Base-by-base conservation (phyloP, 2,329 filamentous ascomycete species). In the Epichloe coenophiala region DNA sequence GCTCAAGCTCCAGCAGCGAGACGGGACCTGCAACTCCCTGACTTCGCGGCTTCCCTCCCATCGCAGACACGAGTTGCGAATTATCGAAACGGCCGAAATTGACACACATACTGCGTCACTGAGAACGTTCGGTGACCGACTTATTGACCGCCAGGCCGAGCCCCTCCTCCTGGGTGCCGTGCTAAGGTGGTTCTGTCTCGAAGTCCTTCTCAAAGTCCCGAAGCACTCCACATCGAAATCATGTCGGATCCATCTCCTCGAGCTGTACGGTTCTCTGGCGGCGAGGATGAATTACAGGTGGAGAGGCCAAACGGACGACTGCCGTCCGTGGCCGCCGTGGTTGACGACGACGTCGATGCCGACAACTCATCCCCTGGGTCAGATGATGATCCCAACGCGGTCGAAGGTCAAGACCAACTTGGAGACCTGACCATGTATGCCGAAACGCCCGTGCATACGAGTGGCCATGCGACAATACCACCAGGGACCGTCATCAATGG, bases 201-300 rank as follows among this genome's bases (percentile, higher is more conserved):
- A 41, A 47, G 43, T 23, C 47, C 43, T 48, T 33, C 38, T 47
- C 35, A 27, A 37, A 31, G n/a, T n/a, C 31, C 21, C 36, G 37
- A 46, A 21, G 40, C 45, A 38, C 21, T 33, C 42, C 12, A 47
- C 19, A 33, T 31, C 36, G 49, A 47, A 45, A 58, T 49, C 48
- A 68, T 68, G 60, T 63, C 69, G 58, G 76, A 81, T 55, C 63
- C 71, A 37, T 76, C 76, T 11, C 74, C 77, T 47, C 73, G 77
- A 58, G 69, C 71, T 55, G 75, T 81, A 55, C 74, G 77, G 56
- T 81, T 81, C 59, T 74, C 74, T 44, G 69, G 72, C 53, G 63
- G 65, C 60, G 75, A 72, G 51, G 71, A 74, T 23, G 64, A 71
- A 35, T 55, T 60, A 37, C 67, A 66, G 23, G 52, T 63, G 46